Evolutionary conservation across 1,284 basidiomycete genomes (phyloP), one percentile per base, ranked within the genome.

Genomic region (Ustilago xerochloae): DNA sequence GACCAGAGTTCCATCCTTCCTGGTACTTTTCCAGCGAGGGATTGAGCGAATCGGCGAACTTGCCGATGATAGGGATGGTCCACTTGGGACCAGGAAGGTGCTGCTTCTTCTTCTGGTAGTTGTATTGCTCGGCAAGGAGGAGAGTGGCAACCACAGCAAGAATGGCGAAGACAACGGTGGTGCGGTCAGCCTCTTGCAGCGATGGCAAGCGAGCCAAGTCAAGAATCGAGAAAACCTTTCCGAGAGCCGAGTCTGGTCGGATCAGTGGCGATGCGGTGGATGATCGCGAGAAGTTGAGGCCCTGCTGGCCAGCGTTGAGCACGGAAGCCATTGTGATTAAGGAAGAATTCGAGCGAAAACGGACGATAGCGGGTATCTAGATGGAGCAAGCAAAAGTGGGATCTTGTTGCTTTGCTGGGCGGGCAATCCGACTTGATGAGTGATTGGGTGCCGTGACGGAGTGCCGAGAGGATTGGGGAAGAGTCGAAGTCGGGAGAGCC

Each of bases 21-120:
- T 78, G 70, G 51, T 84, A 84, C 68, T 84, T 84, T 41, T 82
- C 82, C 39, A 84, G 78, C 36, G 71, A 70, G 4, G 82, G 82
- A 56, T 78, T 51, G 30, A 84, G 78, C 53, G 81, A 82, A 53
- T 84, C 82, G 53, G 77, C 70, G 63, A 84, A 84, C 67, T 83
- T 83, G 59, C 82, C 82, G 46, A 84, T 83, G 48, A 84, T 60
- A 24, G 82, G 82, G 56, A 82, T 84, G 26, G 81, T 82, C 82
- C 82, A 84, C 51, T 63, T 72, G 7, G 82, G 69, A 28, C 82
- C 82, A 18, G 82, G 82, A 2, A 84, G 72, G 29, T 61, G 54
- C 10, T 55, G 75, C 73, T 84, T 84, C 62, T 77, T 81, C 48
- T 64, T 55, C 43, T 75, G 72, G 56, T 81, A 81, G 47, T 49